phyloP scores from a whole-genome alignment of 805 yeast species.

The Wickerhamomyces bovis region DNA sequence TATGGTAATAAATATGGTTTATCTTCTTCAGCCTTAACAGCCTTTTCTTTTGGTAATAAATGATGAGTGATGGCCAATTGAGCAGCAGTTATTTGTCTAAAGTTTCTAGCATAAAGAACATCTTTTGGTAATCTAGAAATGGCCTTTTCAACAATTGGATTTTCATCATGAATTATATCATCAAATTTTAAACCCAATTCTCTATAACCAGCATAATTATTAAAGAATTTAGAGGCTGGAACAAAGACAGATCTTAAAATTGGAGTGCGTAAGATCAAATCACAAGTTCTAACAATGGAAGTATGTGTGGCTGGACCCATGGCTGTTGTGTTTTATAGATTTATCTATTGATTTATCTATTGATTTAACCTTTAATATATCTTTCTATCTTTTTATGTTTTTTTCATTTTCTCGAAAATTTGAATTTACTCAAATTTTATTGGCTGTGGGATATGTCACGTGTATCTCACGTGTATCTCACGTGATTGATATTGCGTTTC shows the following conservation, averaged over 20 bases:
- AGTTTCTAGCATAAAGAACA: conserved; percentile 85
- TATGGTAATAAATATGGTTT: conserved; percentile 79
- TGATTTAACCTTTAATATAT: not conserved
- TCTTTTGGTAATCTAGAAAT: conserved; percentile 78
- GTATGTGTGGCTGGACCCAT: conserved; percentile 30
- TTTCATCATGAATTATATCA: conserved; percentile 85
- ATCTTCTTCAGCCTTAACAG: conserved; percentile 75
- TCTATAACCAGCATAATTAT: conserved; percentile 84
- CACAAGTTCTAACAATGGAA: conserved; percentile 66
- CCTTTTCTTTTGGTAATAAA: conserved; percentile 74
- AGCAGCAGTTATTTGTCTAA: conserved; percentile 87
- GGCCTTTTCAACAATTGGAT: conserved; percentile 80
- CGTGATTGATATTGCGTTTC: no score
- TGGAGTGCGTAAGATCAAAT: conserved; percentile 77
- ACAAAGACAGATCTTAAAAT: conserved; percentile 65
- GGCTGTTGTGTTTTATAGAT: not conserved
- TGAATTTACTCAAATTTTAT: not conserved
- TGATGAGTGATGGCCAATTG: conserved; percentile 83
- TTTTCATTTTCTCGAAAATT: not conserved
- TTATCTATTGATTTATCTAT: not conserved
- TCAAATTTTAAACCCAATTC: conserved; percentile 88
- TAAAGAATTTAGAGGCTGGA: conserved; percentile 75
- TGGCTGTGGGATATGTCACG: not conserved
- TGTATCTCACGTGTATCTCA: not conserved
- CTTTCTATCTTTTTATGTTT: no score